A percentile compares a stretch with the other conserved stretches of the same genome.
Evolutionary conservation across 495 filamentous ascomycete genomes (phyloP).

Genomic region (Melanomma pulvis-pyrius): DNA sequence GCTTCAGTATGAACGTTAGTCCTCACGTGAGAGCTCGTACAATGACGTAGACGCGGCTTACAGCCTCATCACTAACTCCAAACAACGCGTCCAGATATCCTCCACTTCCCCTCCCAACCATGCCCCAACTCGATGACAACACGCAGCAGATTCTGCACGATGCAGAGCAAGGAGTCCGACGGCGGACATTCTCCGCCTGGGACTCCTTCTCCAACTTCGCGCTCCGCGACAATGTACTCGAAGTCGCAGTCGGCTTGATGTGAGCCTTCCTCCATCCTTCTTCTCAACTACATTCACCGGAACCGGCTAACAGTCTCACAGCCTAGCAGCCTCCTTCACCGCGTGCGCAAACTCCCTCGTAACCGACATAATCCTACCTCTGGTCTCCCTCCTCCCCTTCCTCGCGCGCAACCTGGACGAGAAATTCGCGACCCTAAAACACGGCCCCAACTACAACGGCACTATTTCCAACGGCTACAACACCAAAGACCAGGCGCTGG

Average conservation of each 20-base stretch:
- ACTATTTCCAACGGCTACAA: constrained; percentile 57
- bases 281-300: not conserved
- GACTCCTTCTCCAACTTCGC: constrained; percentile 71
- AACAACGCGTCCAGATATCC: not conserved
- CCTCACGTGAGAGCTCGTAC: not conserved
- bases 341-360: constrained; percentile 73
- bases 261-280: constrained; percentile 40
- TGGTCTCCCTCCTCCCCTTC: constrained; percentile 69
- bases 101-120: not conserved
- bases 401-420: constrained; percentile 72
- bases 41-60: not conserved
- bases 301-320: constrained; percentile 31
- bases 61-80: not conserved
- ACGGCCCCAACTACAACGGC: constrained; percentile 55
- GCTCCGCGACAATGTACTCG: constrained; percentile 72
- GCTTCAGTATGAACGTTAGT: no score
- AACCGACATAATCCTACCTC: constrained; percentile 68
- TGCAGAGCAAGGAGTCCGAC: constrained; percentile 20
- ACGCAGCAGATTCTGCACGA: constrained; percentile 31
- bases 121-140: constrained; percentile 36
- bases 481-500: constrained; percentile 66
- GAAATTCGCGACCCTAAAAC: constrained; percentile 69
- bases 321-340: constrained; percentile 73
- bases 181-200: constrained; percentile 48
- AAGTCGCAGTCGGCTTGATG: constrained; percentile 78